Base-by-base conservation (phyloP, 2,329 filamentous ascomycete species). In the Fusarium sambucinum region DNA sequence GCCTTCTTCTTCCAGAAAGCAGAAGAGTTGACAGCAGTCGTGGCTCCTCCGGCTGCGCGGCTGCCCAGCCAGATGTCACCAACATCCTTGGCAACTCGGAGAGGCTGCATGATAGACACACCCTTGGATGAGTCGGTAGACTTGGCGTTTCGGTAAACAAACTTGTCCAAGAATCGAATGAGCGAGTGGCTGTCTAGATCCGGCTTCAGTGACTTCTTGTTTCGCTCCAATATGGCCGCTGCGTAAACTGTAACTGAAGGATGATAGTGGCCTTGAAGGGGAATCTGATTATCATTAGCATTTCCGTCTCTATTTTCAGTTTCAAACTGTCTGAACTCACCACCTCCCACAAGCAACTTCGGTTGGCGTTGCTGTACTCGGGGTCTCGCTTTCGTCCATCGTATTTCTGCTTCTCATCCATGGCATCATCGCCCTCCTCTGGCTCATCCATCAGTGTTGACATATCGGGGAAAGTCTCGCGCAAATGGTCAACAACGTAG, bases 131-230 rank as follows among this genome's bases (percentile, higher is more conserved):
- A 79, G 52, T 87, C 84, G 17, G 86, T 86, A 6, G 89, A 83
- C 84, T 97, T 97, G 65, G 95, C 90, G 73, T 96, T 97, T 71
- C 93, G 91, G 85, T 98, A 99, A n/a, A 97, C 93, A 79, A 99
- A 99, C 73, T 96, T 94, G 80, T 99, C 96, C 59, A 99, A 85
- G 85, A 99, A 99, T 78, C 96, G 92, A 75, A 96, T 96, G 48
- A 99, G 86, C 2, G 93, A 96, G 78, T 98, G 95, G 59, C 93
- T 90, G 17, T 92, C 90, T 52, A 97, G 85, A 73, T 99, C 96
- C 0, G 96, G 94, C 79, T 98, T 98, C 66, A 92, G 89, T 63
- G 92, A 90, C 78, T 93, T 89, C 52, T 89, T 86, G 69, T 90
- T 86, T 61, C 89, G 87, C 50, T 86, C 83, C 11, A 97, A 80